A percentile compares a stretch with the other conserved stretches of the same genome.
phyloP scores from a whole-genome alignment of 371 early-diverging fungal species.

The Saksenaea vasiformis region DNA sequence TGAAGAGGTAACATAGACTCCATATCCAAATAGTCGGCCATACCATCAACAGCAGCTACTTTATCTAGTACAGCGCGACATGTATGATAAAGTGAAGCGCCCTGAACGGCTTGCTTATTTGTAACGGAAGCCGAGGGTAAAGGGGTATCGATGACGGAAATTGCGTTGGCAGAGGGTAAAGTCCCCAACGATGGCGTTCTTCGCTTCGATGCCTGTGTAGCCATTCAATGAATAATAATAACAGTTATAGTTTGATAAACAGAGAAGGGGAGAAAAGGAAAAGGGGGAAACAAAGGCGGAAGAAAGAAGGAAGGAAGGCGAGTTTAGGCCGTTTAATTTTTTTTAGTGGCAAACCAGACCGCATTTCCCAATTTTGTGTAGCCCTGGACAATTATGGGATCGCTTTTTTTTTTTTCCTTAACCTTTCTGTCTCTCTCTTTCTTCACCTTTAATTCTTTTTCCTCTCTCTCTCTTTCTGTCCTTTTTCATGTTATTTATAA shows the following conservation, averaged over 20 bases:
- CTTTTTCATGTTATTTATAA: not conserved
- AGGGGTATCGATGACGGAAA: constrained; percentile 26
- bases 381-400: constrained; percentile 1
- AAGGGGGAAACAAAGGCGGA: not conserved
- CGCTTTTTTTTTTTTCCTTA: not conserved
- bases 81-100: constrained; percentile 64
- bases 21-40: constrained; percentile 55
- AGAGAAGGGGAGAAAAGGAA: not conserved
- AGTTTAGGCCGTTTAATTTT: constrained; percentile 2
- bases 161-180: constrained; percentile 19
- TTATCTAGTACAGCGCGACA: constrained; percentile 63
- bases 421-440: too few species aligned
- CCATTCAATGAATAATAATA: constrained; percentile 13
- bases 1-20: constrained; percentile 13
- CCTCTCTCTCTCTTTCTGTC: not conserved
- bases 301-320: not conserved
- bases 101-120: constrained; percentile 36
- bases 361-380: constrained; percentile 4
- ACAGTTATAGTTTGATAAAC: not conserved
- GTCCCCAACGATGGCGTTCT: constrained; percentile 36
- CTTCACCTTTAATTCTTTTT: not conserved
- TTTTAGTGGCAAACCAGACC: not conserved
- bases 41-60: constrained; percentile 60
- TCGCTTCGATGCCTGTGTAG: constrained; percentile 29
- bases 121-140: constrained; percentile 32